Percentiles rank a stretch among this genome's conserved stretches.
phyloP scores from a whole-genome alignment of 257 asterid genomes.

The Nicotiana benthamiana region DNA sequence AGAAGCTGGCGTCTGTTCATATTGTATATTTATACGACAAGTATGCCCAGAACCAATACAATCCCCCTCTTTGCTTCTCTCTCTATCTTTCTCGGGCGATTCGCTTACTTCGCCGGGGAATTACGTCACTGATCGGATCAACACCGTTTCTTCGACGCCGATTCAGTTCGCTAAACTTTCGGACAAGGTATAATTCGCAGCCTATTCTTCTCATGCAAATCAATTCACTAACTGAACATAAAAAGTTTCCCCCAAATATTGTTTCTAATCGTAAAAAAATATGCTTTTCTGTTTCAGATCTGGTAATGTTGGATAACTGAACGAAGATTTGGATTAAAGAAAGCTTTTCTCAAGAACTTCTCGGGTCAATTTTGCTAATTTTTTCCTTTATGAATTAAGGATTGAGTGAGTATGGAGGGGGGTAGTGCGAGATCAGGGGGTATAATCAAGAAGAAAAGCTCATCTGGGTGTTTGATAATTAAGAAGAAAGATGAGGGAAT shows the following conservation, averaged over 20 bases:
- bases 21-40: neutral
- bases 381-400: conserved; percentile 22
- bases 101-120: conserved; percentile 25
- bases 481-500: conserved; percentile 53
- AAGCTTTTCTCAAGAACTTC: conserved; percentile 18
- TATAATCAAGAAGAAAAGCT: conserved; percentile 76
- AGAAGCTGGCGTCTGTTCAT: neutral
- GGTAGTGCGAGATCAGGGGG: conserved; percentile 71
- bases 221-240: neutral
- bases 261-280: conserved; percentile 2
- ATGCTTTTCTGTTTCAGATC: conserved; percentile 50
- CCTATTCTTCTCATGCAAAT: conserved; percentile 7
- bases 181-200: conserved; percentile 28
- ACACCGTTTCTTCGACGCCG: conserved; percentile 11
- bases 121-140: conserved; percentile 17
- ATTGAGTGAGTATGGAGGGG: conserved; percentile 50
- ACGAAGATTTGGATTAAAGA: conserved; percentile 13
- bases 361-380: conserved; percentile 21
- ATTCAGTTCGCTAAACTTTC: conserved; percentile 15
- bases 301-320: conserved; percentile 31
- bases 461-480: conserved; percentile 89
- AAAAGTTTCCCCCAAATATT: neutral
- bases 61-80: neutral
- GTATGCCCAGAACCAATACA: conserved; percentile 21
- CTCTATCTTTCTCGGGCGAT: conserved; percentile 6